Conservation (phyloP, 176 grass and related monocot species). For the Oryza glaberrima region DNA sequence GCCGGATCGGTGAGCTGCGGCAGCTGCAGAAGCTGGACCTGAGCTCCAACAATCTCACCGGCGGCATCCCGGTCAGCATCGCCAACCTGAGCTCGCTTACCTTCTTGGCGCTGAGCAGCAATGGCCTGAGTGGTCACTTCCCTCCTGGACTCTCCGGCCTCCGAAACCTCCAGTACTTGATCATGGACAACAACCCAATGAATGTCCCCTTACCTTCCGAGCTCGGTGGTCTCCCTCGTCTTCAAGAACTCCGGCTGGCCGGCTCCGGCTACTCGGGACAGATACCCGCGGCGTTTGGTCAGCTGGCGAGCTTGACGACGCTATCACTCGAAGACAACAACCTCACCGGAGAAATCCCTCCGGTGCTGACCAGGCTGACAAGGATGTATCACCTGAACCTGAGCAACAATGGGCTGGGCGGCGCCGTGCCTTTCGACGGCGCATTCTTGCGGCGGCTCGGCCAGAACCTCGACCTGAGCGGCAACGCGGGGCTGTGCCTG, state of each 20-base stretch:
- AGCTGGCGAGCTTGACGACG: constrained; percentile 69
- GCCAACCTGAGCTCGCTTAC: constrained; percentile 58
- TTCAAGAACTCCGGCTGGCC: constrained; percentile 81
- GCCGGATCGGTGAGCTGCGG: constrained; percentile 61
- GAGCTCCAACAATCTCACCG: constrained; percentile 79
- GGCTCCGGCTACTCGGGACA: constrained; percentile 78
- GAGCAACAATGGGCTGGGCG: constrained; percentile 89
- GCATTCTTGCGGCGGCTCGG: constrained; percentile 76
- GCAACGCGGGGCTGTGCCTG: constrained; percentile 79
- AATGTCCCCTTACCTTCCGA: constrained; percentile 55
- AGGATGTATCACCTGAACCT: constrained; percentile 97
- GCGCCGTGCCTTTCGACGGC: constrained; percentile 77
- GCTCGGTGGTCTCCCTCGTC: constrained; percentile 60
- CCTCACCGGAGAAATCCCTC: constrained; percentile 77
- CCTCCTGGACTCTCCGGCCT: constrained; percentile 60
- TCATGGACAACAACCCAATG: constrained; percentile 92
- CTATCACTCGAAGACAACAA: constrained; percentile 83
- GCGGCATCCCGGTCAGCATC: constrained; percentile 54
- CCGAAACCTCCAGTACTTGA: constrained; percentile 80
- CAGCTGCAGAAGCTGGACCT: constrained; percentile 95
- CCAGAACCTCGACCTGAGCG: constrained; percentile 84
- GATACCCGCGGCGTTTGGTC: constrained; percentile 69
- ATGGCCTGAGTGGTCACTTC: constrained; percentile 58
- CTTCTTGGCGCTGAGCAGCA: constrained; percentile 86
- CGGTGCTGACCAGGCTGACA: constrained; percentile 58